phyloP scores from a whole-genome alignment of 2,329 filamentous ascomycete genomes.

The Hypomyces perniciosus region DNA sequence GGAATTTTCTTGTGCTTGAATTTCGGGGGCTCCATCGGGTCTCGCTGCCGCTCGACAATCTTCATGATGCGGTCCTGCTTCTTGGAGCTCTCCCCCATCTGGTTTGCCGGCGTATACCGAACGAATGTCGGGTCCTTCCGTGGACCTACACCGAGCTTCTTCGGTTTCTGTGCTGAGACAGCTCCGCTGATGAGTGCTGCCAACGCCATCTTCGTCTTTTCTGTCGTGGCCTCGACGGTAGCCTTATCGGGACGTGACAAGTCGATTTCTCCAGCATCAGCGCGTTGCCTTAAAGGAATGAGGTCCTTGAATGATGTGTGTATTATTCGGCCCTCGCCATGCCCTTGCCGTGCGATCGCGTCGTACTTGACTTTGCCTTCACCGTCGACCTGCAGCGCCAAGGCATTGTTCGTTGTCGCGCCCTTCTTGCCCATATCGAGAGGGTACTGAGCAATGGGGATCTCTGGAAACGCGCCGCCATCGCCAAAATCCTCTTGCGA shows the following conservation, averaged over 20 bases:
- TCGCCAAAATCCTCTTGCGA: slow-evolving; percentile 88
- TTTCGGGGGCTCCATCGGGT: slow-evolving; percentile 95
- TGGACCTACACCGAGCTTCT: slow-evolving; percentile 79
- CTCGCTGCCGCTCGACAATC: slow-evolving; percentile 88
- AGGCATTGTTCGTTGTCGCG: slow-evolving; percentile 68
- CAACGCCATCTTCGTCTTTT: slow-evolving; percentile 82
- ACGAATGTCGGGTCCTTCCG: slow-evolving; percentile 88
- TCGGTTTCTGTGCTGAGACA: slow-evolving; percentile 87
- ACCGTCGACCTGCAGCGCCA: slow-evolving; percentile 85
- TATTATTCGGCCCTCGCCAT: slow-evolving; percentile 75
- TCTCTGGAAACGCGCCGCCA: slow-evolving; percentile 92
- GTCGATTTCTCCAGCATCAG: slow-evolving; percentile 86
- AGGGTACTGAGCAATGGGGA: slow-evolving; percentile 90
- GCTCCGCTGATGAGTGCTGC: slow-evolving; percentile 77
- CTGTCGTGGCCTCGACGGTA: slow-evolving; percentile 74
- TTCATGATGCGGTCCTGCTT: slow-evolving; percentile 98
- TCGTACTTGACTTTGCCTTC: slow-evolving; percentile 96
- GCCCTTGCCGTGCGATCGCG: slow-evolving; percentile 85
- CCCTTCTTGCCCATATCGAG: slow-evolving; percentile 88
- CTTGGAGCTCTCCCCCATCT: slow-evolving; percentile 83
- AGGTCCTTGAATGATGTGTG: slow-evolving; percentile 96
- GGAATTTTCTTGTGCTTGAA: slow-evolving; percentile 99
- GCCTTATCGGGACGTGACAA: slow-evolving; percentile 79
- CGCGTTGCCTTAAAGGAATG: slow-evolving; percentile 87
- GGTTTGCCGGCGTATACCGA: slow-evolving; percentile 88